Base-by-base conservation (phyloP, 1,139 yeast species). In the Meyerozyma smithsonii region DNA sequence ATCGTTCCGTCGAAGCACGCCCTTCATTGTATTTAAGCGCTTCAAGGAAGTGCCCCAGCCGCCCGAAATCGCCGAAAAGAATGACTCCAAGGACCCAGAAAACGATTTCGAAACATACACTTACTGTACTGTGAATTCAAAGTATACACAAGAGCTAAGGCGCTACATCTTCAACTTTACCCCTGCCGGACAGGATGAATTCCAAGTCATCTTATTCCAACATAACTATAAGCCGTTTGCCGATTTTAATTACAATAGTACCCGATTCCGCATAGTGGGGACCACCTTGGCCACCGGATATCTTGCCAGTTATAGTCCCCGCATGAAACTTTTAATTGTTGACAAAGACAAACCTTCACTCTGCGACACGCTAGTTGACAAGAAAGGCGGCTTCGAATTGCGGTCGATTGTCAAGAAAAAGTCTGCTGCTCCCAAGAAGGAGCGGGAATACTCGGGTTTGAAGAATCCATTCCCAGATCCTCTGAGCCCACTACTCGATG, bases 261-360 rank as follows among this genome's bases (percentile, higher is more conserved):
- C 74, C 2, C 49, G 74, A 19, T 71, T 71, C 46, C 52, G 77
- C 38, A 52, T 69, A 2, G 42, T 64, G 18, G 76, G 77, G 2
- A 62, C 73, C 1, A 51, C 71, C 4, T 48, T 67, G 4, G 42
- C 61, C 1, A 55, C 57, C 41, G 64, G 66, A 1, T 58, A 64
- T 43, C 51, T 63, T 12, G 45, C 58, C 36, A 52, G 48, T 19
- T 64, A 62, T 44, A 64, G 59, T 40, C 73, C 73, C 2, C 54
- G 56, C 19, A 55, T 69, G 48, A 63, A 66, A 40, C 51, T 71
- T 30, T 42, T 65, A 36, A 42, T 69, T 2, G 43, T 70, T 2
- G 77, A 71, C 46, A 51, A 55, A 5, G 55, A 54, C 37, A 59
- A 59, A 42, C 66, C 70, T 1, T 62, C 72, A 1, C 50, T 70